A percentile compares a stretch with the other conserved stretches of the same genome.
phyloP scores from a whole-genome alignment of 352 stramenopile genomes.

The Phytophthora idaei region DNA sequence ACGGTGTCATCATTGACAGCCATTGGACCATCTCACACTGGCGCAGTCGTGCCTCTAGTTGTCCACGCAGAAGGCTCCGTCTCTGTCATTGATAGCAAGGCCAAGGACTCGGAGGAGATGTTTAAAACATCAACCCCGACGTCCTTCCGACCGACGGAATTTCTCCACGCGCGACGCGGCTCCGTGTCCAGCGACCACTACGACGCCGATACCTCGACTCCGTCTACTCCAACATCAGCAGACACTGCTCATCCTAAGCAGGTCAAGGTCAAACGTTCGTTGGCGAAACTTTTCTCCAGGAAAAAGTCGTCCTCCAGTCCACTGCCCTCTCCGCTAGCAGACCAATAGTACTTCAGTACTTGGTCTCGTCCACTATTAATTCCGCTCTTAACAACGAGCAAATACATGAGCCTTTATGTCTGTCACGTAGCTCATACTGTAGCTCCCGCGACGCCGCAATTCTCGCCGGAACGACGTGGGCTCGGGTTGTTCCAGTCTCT shows the following conservation, averaged over 20 bases:
- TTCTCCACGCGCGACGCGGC: not conserved
- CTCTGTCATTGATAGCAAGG: not conserved
- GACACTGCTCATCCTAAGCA: conserved; percentile 10
- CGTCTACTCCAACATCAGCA: conserved; percentile 21
- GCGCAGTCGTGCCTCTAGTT: conserved; percentile 21
- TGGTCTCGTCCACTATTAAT: not conserved
- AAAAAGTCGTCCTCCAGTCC: conserved; percentile 33
- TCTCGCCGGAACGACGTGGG: conserved; percentile 83
- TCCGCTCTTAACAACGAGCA: conserved; percentile 47
- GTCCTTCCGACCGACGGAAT: not conserved
- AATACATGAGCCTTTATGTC: conserved; percentile 90
- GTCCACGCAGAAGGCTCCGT: not conserved
- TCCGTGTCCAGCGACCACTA: conserved; percentile 10
- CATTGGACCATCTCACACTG: conserved; percentile 22
- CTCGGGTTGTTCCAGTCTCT: conserved; percentile 20
- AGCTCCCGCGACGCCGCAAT: conserved; percentile 81
- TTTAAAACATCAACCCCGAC: conserved; percentile 2
- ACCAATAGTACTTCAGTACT: not conserved
- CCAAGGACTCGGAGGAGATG: conserved; percentile 4
- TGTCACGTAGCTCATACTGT: conserved; percentile 89
- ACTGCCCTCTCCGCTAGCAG: conserved; percentile 6
- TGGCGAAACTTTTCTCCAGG: conserved; percentile 43
- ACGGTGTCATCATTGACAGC: conserved; percentile 31
- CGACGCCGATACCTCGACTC: conserved; percentile 20
- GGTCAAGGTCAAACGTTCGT: conserved; percentile 30